These are phyloP conservation scores for Incumbomyces lentus DNA, from an alignment of 2,329 filamentous ascomycete genomes.

Conservation along the genomic window DNA sequence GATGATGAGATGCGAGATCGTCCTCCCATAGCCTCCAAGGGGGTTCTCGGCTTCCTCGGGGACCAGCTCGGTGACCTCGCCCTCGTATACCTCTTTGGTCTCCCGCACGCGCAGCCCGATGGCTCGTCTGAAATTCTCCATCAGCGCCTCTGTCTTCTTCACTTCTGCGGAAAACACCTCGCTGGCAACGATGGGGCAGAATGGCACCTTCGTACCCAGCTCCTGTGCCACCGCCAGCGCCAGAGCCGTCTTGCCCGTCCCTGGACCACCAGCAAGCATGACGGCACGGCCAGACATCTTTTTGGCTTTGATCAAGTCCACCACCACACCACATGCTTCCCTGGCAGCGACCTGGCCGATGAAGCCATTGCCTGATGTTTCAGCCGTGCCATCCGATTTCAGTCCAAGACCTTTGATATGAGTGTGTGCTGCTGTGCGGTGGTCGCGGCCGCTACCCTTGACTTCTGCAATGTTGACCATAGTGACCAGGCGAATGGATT, in stretches of 20 bases:
- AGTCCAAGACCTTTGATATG: constrained; percentile 95
- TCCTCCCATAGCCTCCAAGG: constrained; percentile 90
- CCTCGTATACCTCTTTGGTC: constrained; percentile 98
- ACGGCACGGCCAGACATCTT: constrained; percentile 97
- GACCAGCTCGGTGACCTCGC: constrained; percentile 93
- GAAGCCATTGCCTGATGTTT: constrained; percentile 70
- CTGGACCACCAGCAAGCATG: constrained; percentile 83
- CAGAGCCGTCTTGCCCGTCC: constrained; percentile 93
- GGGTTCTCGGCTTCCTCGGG: constrained; percentile 98
- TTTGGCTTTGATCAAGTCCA: constrained; percentile 89
- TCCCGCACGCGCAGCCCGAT: constrained; percentile 97
- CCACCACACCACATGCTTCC: constrained; percentile 92
- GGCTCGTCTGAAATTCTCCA: constrained; percentile 97
- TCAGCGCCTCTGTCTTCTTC: constrained; percentile 97
- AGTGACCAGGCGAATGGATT: constrained; percentile 20
- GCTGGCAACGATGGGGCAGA: constrained; percentile 95
- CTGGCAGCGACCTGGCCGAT: constrained; percentile 79
- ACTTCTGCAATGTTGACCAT: constrained; percentile 93
- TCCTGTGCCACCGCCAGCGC: constrained; percentile 94
- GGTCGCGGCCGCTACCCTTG: constrained; percentile 88
- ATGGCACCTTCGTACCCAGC: constrained; percentile 93
- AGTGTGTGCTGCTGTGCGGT: constrained; percentile 90
- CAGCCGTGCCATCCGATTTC: constrained; percentile 73
- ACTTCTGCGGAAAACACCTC: constrained; percentile 97
- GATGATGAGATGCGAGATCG: constrained; percentile 89